These are phyloP conservation scores for Cercospora sesami DNA, from an alignment of 2,329 filamentous ascomycete species.

Conservation along the genomic window DNA sequence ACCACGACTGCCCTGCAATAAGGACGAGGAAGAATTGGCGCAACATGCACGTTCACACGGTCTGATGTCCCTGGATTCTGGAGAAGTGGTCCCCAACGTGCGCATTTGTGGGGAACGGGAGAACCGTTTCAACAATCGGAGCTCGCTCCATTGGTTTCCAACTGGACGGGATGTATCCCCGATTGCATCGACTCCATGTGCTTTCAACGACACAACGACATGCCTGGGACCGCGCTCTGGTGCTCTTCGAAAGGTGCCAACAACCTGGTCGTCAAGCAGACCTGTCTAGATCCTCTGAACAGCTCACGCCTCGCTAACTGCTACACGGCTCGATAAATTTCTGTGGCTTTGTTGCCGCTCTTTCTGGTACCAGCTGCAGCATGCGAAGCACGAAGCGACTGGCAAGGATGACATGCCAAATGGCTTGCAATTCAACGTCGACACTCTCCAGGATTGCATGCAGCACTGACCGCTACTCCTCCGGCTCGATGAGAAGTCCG, in stretches of 20 bases:
- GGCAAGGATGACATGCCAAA: not conserved
- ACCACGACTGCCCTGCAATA: slow-evolving; percentile 4
- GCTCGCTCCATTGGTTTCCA: not conserved
- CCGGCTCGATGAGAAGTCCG: not conserved
- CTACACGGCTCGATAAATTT: not conserved
- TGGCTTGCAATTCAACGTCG: not conserved
- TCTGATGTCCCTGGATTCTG: not conserved
- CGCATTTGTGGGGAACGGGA: not conserved
- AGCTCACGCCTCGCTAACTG: not conserved
- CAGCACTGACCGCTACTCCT: not conserved
- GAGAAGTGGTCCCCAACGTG: not conserved
- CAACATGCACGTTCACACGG: not conserved
- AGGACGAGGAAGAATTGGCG: not conserved
- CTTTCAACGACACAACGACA: not conserved
- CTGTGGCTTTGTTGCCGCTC: not conserved
- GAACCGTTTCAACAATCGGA: not conserved
- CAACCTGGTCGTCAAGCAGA: not conserved
- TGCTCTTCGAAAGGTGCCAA: not conserved
- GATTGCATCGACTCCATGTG: not conserved
- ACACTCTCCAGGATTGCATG: not conserved
- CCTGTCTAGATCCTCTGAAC: not conserved
- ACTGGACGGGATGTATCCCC: not conserved
- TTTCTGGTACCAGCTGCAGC: not conserved
- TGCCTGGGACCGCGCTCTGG: not conserved
- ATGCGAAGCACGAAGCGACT: not conserved